phyloP scores from a whole-genome alignment of 176 grass and related monocot genomes.

The Pharus latifolius region DNA sequence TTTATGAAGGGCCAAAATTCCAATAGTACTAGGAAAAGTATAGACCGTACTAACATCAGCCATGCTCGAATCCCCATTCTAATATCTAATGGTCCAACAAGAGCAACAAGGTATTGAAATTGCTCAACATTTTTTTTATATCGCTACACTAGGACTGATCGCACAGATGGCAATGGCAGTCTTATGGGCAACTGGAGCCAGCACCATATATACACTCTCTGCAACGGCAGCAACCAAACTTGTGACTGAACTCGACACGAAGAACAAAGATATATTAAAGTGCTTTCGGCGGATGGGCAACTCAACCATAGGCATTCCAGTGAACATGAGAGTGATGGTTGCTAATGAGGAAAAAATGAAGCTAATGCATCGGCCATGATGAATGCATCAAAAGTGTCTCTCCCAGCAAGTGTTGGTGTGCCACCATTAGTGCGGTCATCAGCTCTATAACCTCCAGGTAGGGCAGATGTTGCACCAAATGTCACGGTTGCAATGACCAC shows the following conservation, averaged over 20 bases:
- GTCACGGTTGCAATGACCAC: neutral
- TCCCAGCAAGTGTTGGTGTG: too few species aligned
- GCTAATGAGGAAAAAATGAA: neutral
- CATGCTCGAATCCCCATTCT: neutral
- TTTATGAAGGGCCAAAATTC: neutral
- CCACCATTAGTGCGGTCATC: neutral
- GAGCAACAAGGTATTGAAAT: too few species aligned
- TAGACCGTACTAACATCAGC: neutral
- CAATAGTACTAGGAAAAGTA: fast-evolving
- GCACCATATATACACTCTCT: neutral
- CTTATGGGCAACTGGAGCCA: neutral
- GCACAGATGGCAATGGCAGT: neutral
- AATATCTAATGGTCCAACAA: neutral
- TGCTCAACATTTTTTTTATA: neutral
- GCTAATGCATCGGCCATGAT: neutral
- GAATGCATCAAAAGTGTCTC: too few species aligned
- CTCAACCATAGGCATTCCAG: neutral
- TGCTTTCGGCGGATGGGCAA: fast-evolving
- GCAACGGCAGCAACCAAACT: neutral
- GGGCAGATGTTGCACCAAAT: neutral
- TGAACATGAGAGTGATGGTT: neutral
- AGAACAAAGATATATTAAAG: fast-evolving
- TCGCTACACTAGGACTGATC: too few species aligned
- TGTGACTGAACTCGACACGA: neutral
- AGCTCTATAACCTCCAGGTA: neutral